Conservation (phyloP, 306 rosid species). For the Fagus sylvatica region DNA sequence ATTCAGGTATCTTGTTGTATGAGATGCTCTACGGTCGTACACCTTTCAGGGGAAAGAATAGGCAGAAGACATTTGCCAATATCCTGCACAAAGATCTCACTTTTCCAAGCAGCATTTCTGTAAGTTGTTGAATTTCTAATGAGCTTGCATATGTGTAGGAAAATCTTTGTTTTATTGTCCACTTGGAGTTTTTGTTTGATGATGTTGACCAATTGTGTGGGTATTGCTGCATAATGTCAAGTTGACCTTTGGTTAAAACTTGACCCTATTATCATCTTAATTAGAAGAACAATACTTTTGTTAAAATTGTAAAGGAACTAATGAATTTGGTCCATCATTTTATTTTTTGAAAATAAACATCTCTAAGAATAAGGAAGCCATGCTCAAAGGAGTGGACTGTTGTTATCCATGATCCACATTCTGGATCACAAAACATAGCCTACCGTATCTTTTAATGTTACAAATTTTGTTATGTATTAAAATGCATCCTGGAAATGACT, state of each 20-base stretch:
- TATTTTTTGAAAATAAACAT: not conserved
- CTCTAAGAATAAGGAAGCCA: not conserved
- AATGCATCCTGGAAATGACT: not conserved
- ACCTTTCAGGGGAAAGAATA: slow-evolving; percentile 90
- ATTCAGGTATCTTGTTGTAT: slow-evolving; percentile 80
- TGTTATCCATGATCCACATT: not conserved
- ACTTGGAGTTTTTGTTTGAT: not conserved
- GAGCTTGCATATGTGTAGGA: not conserved
- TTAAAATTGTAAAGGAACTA: not conserved
- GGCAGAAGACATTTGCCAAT: slow-evolving; percentile 86
- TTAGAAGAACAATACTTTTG: not conserved
- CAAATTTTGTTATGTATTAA: not conserved
- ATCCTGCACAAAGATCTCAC: slow-evolving; percentile 91
- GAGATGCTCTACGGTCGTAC: slow-evolving; percentile 98
- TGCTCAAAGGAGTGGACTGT: not conserved
- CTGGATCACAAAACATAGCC: not conserved
- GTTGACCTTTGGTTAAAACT: not conserved
- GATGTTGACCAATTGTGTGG: not conserved
- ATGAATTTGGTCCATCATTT: not conserved
- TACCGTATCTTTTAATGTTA: not conserved
- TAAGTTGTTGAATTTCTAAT: slow-evolving; percentile 14
- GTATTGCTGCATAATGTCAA: not conserved
- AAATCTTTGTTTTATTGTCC: not conserved
- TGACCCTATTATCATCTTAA: not conserved
- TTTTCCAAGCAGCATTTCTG: slow-evolving; percentile 91